Base-by-base conservation (phyloP, 1,139 yeast species). In the Scheffersomyces insectosa region DNA sequence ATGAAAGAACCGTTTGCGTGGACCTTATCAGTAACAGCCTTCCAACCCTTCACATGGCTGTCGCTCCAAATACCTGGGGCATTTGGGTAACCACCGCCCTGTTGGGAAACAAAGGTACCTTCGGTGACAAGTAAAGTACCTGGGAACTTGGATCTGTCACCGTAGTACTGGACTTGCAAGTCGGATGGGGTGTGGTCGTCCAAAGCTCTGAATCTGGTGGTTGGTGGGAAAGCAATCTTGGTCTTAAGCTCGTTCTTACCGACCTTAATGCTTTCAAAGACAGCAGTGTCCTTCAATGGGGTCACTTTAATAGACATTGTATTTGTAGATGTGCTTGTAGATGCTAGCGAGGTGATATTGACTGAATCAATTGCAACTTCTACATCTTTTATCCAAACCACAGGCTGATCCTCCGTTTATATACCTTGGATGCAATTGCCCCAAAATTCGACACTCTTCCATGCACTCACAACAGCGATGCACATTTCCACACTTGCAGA, bases 1-100 rank as follows among this genome's bases (percentile, higher is more conserved):
- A 79, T 60, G 46, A 60, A 72, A 1, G 87, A 75, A 28, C 77
- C 72, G 51, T 83, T 75, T 37, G 64, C 70, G 54, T 83, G 88
- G 33, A 83, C 75, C 13, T 62, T 69, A 28, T 73, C 72, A 43
- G 68, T 63, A 43, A 82, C 69, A 47, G 68, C 66, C 44, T 66
- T 71, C 86, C 86, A 82, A 16, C 68, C 76, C 11, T 56, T 62
- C 13, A 70, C 60, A 48, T 80, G 85, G 28, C 64, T 67, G 10
- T 67, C 64, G 36, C 65, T 68, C 68, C 72, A 80, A 39, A 83
- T 70, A 41, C 86, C 86, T 27, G 88, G 85, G 20, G 67, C 74
- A 42, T 66, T 60, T 37, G 60, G 63, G 51, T 68, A 71, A 11
- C 78, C 73, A 39, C 76, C 76, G 4, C 39, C 38, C 14, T 36